A percentile compares a stretch with the other conserved stretches of the same genome.
phyloP scores from a whole-genome alignment of 164 flowering plant species.

The Aristolochia fimbriata region DNA sequence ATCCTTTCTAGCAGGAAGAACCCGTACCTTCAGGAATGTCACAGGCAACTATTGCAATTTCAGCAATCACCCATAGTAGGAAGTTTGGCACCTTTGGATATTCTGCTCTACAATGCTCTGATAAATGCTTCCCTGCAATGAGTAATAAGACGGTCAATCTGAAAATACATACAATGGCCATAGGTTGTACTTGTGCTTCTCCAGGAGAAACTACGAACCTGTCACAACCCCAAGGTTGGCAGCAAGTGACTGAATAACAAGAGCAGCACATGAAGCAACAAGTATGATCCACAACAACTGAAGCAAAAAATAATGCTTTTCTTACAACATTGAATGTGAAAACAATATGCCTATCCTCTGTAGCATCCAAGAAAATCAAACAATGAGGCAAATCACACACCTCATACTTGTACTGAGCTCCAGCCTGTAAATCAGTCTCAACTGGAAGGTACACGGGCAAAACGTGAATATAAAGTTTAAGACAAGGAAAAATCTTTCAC shows the following conservation, averaged over 20 bases:
- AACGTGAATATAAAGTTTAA: background rate
- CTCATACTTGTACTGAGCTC: conserved; percentile 86
- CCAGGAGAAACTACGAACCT: conserved; percentile 24
- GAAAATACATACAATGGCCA: background rate
- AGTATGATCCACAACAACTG: conserved; percentile 92
- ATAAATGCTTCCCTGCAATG: conserved; percentile 72
- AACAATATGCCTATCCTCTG: background rate
- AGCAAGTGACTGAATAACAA: conserved; percentile 78
- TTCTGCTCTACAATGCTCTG: conserved; percentile 81
- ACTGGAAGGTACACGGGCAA: conserved; percentile 34
- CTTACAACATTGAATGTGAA: background rate
- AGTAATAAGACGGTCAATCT: background rate
- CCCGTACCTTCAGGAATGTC: conserved; percentile 90
- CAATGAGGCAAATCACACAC: conserved; percentile 21
- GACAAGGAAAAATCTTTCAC: background rate
- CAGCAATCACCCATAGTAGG: conserved; percentile 85
- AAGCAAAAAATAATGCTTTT: conserved; percentile 3
- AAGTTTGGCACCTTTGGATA: conserved; percentile 68
- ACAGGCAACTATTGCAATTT: conserved; percentile 83
- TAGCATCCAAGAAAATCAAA: background rate
- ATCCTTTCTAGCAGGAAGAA: background rate
- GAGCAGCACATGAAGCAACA: conserved; percentile 85
- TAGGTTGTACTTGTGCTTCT: too few species aligned
- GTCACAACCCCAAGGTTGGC: conserved; percentile 96
- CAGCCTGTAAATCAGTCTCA: conserved; percentile 88